These are phyloP conservation scores for Claviceps sp. DNA, from an alignment of 2,329 filamentous ascomycete species.

Conservation along the genomic window DNA sequence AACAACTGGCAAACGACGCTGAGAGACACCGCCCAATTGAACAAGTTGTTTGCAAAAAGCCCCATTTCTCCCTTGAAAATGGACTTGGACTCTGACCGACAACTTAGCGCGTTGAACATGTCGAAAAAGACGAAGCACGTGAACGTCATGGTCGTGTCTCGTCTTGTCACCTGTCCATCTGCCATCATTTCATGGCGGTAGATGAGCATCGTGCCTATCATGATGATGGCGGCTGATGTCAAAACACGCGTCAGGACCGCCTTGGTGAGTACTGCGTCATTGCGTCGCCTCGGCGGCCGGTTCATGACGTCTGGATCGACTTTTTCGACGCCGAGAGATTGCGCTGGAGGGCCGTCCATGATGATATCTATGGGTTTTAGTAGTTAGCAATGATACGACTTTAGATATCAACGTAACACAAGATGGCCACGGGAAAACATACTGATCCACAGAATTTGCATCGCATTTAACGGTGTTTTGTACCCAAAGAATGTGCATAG, in stretches of 20 bases:
- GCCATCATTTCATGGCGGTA: constrained; percentile 85
- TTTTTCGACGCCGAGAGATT: constrained; percentile 89
- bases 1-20: constrained; percentile 75
- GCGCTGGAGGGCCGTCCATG: constrained; percentile 96
- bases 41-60: constrained; percentile 77
- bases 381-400: not conserved
- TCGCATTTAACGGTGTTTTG: constrained; percentile 91
- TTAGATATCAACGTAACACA: not conserved
- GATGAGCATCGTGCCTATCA: constrained; percentile 79
- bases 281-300: constrained; percentile 69
- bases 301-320: constrained; percentile 93
- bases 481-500: constrained; percentile 87
- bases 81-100: constrained; percentile 82
- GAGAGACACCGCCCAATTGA: constrained; percentile 88
- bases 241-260: constrained; percentile 73
- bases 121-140: constrained; percentile 98
- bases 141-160: constrained; percentile 98
- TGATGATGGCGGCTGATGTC: constrained; percentile 78
- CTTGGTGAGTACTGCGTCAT: constrained; percentile 81
- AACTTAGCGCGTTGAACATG: constrained; percentile 97
- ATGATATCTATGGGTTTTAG: constrained; percentile 61
- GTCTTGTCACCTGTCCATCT: constrained; percentile 71
- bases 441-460: constrained; percentile 99
- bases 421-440: constrained; percentile 13
- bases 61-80: constrained; percentile 76